Evolutionary conservation across 2,329 filamentous ascomycete genomes (phyloP), one percentile per base, ranked within the genome.

Genomic region (Chaetomium globosum): DNA sequence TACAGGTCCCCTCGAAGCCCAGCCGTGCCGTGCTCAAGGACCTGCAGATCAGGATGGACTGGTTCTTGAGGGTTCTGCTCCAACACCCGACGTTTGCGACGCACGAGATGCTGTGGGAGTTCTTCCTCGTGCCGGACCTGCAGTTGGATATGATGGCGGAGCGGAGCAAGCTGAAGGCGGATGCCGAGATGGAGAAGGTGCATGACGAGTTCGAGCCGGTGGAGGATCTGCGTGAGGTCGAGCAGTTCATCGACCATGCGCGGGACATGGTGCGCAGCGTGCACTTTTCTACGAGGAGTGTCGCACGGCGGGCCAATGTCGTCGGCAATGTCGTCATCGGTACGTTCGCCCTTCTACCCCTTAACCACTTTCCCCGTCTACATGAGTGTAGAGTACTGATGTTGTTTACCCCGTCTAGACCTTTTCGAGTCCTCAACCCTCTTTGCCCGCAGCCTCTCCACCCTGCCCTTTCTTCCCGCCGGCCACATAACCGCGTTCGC

Each of bases 21-120:
- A 97, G 94, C 5, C 85, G 94, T 55, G 88, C 93, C 0, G 86
- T 97, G 4, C 80, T 99, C 48, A 89, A 93, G 68, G 93, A 98
- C 72, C 89, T 93, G 59, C 96, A 99, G 75, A 80, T 92, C 53
- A 87, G 90, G 19, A 87, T 97, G 23, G 92, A 99, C 77, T 89
- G 87, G 71, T 97, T 98, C 72, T 80, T 99, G 71, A 92, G 91
- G 70, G 92, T 93, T 21, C 84, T 99, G 68, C 83, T 99, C 30
- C 83, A 86, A 9, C 95, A 99, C 74, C 90, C 94, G 3, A 98
- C 95, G 0, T 97, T 99, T 74, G 86, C 92, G 0, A 97, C 92
- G 0, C 96, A 99, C 74, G 95, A 99, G 79, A 92, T 98, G 85
- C 84, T 99, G 2, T 99, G 95, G 96, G 95, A 99, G 73, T 99